phyloP scores from a whole-genome alignment of 345 rosid genomes.

The Leavenworthia alabamica region DNA sequence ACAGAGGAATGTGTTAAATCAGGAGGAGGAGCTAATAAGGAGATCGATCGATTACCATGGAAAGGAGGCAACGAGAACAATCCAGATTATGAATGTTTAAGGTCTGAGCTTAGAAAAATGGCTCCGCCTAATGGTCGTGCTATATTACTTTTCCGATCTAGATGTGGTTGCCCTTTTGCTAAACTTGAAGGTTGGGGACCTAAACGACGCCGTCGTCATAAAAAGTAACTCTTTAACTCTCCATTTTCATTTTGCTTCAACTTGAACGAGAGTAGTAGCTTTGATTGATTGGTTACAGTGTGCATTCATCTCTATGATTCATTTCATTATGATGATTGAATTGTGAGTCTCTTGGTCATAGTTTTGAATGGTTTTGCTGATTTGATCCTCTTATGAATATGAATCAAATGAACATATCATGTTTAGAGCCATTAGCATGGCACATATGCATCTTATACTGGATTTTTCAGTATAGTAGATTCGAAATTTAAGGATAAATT shows the following conservation, averaged over 20 bases:
- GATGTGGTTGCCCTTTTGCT: conserved; percentile 87
- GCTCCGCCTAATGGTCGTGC: conserved; percentile 94
- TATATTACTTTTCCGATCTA: conserved; percentile 67
- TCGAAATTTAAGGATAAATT: no score
- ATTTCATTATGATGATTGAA: no score
- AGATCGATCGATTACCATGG: conserved; percentile 76
- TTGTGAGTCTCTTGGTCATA: no score
- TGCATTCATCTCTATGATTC: no score
- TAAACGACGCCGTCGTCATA: conserved; percentile 71
- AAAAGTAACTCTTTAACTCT: conserved; percentile 88
- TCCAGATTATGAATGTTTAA: conserved; percentile 85
- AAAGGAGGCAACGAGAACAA: conserved; percentile 77
- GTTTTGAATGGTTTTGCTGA: no score
- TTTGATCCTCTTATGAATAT: no score
- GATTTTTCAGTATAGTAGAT: no score
- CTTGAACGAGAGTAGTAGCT: no score
- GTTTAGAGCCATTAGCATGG: not conserved
- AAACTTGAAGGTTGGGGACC: conserved; percentile 85
- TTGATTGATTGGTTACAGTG: no score
- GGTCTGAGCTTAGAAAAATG: conserved; percentile 86
- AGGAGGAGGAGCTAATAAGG: conserved; percentile 39
- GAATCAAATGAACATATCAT: no score
- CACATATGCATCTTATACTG: not conserved
- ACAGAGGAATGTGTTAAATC: conserved; percentile 65
- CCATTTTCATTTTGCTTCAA: no score